Conservation (phyloP, 177 flowering plant genomes). For the Tripterygium wilfordii region DNA sequence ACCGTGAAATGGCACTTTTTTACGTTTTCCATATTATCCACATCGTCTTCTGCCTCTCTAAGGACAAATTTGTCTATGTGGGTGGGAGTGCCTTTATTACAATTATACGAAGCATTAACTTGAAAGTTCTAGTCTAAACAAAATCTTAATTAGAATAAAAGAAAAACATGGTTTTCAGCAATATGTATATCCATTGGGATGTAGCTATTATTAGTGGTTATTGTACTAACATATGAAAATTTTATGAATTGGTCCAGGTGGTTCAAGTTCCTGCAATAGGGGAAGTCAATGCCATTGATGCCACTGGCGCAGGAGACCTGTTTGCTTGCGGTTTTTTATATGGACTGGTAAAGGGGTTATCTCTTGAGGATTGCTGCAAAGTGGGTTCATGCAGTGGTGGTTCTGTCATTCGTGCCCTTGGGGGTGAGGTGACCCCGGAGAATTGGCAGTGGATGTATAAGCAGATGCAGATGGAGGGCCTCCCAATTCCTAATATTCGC, state of each 20-base stretch:
- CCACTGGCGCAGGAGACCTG: slow-evolving; percentile 97
- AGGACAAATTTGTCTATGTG: too few relatives aligned
- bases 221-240: too few relatives aligned
- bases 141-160: too few relatives aligned
- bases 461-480: slow-evolving; percentile 76
- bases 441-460: slow-evolving; percentile 94
- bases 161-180: too few relatives aligned
- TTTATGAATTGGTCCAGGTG: slow-evolving; percentile 28
- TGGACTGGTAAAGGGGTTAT: slow-evolving; percentile 72
- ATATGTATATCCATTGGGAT: too few relatives aligned
- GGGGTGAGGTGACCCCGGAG: slow-evolving; percentile 89
- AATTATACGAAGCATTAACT: too few relatives aligned
- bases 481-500: slow-evolving; percentile 42
- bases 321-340: slow-evolving; percentile 92
- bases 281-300: slow-evolving; percentile 65
- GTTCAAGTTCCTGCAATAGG: slow-evolving; percentile 79
- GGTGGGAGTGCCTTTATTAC: too few relatives aligned
- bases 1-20: too few relatives aligned
- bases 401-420: slow-evolving; percentile 77
- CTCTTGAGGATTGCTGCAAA: slow-evolving; percentile 84
- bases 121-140: too few relatives aligned
- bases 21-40: too few relatives aligned
- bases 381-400: slow-evolving; percentile 93
- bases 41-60: too few relatives aligned
- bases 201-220: too few relatives aligned